A percentile compares a stretch with the other conserved stretches of the same genome.
These are phyloP conservation scores for Pichia sp. DNA, from an alignment of 1,139 yeast species.

Conservation along the genomic window DNA sequence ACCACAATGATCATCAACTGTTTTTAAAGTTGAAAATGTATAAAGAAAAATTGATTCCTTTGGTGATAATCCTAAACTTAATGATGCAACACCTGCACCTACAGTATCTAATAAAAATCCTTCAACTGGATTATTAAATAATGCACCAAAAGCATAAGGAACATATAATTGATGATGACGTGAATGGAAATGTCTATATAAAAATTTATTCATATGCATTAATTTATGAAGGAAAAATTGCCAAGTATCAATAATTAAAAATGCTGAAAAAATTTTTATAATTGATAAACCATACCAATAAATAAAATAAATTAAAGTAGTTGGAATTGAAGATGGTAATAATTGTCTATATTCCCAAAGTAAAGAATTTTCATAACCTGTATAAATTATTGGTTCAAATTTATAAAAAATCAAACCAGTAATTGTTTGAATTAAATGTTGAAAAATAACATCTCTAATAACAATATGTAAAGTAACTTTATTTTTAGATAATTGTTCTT, in stretches of 20 bases:
- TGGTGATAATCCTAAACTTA: slow-evolving; percentile 57
- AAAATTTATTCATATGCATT: slow-evolving; percentile 76
- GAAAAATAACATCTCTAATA: slow-evolving; percentile 71
- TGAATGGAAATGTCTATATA: slow-evolving; percentile 81
- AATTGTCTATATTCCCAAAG: slow-evolving; percentile 60
- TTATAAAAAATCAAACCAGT: slow-evolving; percentile 53
- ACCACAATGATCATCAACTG: slow-evolving; percentile 98
- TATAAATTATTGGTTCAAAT: slow-evolving; percentile 57
- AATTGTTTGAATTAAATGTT: slow-evolving; percentile 74
- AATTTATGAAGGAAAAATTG: slow-evolving; percentile 83
- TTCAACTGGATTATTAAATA: slow-evolving; percentile 89
- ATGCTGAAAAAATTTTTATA: slow-evolving; percentile 53
- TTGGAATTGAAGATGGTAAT: slow-evolving; percentile 45
- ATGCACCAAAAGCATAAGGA: slow-evolving; percentile 95
- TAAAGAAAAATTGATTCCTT: slow-evolving; percentile 71
- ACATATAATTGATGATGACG: slow-evolving; percentile 92
- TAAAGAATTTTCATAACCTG: slow-evolving; percentile 65
- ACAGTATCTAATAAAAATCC: slow-evolving; percentile 87
- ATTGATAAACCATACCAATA: slow-evolving; percentile 56
- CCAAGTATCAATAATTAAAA: slow-evolving; percentile 84
- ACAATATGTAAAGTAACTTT: slow-evolving; percentile 68
- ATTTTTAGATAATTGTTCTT: slow-evolving; percentile 70
- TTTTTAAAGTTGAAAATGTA: slow-evolving; percentile 87
- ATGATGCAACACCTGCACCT: slow-evolving; percentile 82
- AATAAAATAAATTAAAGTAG: slow-evolving; percentile 38